A percentile compares a stretch with the other conserved stretches of the same genome.
phyloP scores from a whole-genome alignment of 805 yeast genomes.

The Saturnispora sekii region DNA sequence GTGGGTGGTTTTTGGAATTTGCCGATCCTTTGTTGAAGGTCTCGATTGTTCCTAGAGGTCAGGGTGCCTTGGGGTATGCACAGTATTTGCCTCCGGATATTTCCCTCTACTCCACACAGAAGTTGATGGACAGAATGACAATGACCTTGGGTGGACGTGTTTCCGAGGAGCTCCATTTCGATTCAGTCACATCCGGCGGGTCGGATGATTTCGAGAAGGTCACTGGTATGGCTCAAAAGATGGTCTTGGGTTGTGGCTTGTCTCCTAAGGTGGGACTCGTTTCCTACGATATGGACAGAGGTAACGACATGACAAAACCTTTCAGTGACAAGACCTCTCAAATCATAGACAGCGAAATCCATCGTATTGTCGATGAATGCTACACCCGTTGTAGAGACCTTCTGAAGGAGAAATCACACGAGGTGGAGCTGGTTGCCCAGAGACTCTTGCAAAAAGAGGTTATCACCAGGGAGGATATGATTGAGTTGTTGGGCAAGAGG shows the following conservation, averaged over 20 bases:
- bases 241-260: constrained; percentile 88
- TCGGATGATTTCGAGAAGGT: constrained; percentile 89
- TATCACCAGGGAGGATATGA: constrained; percentile 75
- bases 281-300: constrained; percentile 41
- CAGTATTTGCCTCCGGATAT: constrained; percentile 89
- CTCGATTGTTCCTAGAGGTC: constrained; percentile 91
- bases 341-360: constrained; percentile 60
- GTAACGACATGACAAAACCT: constrained; percentile 45
- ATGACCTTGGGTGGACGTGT: constrained; percentile 93
- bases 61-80: constrained; percentile 93
- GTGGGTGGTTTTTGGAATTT: constrained; percentile 83
- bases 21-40: constrained; percentile 91
- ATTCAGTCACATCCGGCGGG: constrained; percentile 85
- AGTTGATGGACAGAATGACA: constrained; percentile 76
- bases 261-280: constrained; percentile 64
- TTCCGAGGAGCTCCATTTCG: constrained; percentile 81
- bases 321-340: constrained; percentile 66
- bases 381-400: constrained; percentile 49
- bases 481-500: constrained; percentile 63
- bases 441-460: constrained; percentile 64
- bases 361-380: constrained; percentile 55
- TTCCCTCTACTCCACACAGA: constrained; percentile 65
- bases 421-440: constrained; percentile 65
- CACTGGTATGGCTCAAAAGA: constrained; percentile 77
- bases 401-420: constrained; percentile 44